Evolutionary conservation across 1,139 yeast genomes (phyloP).

Genomic region (Sugiyamaella xylanicola): DNA sequence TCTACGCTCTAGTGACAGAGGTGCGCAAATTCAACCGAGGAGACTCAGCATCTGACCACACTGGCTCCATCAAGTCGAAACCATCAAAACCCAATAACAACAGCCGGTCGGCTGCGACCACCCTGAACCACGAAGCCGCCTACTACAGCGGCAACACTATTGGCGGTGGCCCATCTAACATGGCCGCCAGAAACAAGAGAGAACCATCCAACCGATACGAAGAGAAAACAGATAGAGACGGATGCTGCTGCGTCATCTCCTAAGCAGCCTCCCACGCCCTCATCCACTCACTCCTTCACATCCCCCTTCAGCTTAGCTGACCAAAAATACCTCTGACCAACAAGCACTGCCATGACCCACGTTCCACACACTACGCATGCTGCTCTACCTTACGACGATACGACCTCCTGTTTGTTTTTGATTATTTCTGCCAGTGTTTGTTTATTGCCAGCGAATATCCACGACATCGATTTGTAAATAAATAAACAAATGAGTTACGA

Average conservation of each 20-base stretch:
- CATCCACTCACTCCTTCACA: neutral
- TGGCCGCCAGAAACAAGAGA: constrained; percentile 4
- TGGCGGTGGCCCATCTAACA: constrained; percentile 15
- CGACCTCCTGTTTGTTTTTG: constrained; percentile 3
- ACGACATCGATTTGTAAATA: neutral
- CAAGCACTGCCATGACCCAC: no score
- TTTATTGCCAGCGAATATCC: neutral
- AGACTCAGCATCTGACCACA: constrained; percentile 10
- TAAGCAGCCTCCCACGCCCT: neutral
- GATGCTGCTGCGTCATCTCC: constrained; percentile 16
- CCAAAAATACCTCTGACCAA: no score
- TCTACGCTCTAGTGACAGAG: constrained; percentile 70
- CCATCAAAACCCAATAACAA: neutral
- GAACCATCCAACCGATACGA: constrained; percentile 7
- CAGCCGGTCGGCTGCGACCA: neutral
- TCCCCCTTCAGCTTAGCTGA: neutral
- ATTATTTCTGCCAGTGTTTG: neutral
- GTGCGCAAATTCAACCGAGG: constrained; percentile 46
- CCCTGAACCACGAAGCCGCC: constrained; percentile 15
- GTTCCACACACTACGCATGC: no score
- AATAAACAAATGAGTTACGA: constrained; percentile 1
- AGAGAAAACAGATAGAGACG: constrained; percentile 9
- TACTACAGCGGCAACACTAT: constrained; percentile 18
- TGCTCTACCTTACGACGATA: constrained; percentile 3
- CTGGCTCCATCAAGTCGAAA: constrained; percentile 4